Evolutionary conservation across 1,139 yeast species (phyloP).

Genomic region (Saccharomyces hybrid): DNA sequence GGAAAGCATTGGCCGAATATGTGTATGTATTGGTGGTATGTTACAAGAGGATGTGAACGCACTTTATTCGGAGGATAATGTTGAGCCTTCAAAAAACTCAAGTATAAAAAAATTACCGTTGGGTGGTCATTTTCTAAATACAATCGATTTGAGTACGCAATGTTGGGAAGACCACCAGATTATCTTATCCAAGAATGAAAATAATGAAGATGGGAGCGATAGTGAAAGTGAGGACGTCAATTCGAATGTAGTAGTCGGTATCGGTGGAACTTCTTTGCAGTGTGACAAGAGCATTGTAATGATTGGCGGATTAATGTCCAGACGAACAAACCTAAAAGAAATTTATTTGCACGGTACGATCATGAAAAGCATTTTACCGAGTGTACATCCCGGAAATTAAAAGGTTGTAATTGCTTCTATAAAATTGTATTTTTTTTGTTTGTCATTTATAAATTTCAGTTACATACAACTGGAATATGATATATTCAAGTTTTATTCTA

Average conservation of each 20-base stretch:
- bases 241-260: conserved; percentile 5
- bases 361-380: conserved; percentile 21
- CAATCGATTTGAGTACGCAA: conserved; percentile 12
- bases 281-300: conserved; percentile 20
- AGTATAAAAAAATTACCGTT: conserved; percentile 4
- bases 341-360: conserved; percentile 22
- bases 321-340: conserved; percentile 9
- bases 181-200: neutral
- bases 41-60: conserved; percentile 23
- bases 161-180: conserved; percentile 10
- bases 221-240: neutral
- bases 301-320: conserved; percentile 20
- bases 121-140: conserved; percentile 12
- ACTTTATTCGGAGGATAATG: conserved; percentile 5
- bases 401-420: neutral
- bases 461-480: neutral
- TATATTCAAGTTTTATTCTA: neutral
- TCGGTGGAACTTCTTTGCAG: conserved; percentile 17
- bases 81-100: neutral
- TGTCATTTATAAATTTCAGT: neutral
- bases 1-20: conserved; percentile 17
- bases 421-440: too few relatives aligned
- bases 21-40: conserved; percentile 26
- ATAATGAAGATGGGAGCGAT: neutral
- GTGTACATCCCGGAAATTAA: conserved; percentile 14